Evolutionary conservation across 1,284 basidiomycete genomes (phyloP).

Genomic region (Exobasidium rhododendri): DNA sequence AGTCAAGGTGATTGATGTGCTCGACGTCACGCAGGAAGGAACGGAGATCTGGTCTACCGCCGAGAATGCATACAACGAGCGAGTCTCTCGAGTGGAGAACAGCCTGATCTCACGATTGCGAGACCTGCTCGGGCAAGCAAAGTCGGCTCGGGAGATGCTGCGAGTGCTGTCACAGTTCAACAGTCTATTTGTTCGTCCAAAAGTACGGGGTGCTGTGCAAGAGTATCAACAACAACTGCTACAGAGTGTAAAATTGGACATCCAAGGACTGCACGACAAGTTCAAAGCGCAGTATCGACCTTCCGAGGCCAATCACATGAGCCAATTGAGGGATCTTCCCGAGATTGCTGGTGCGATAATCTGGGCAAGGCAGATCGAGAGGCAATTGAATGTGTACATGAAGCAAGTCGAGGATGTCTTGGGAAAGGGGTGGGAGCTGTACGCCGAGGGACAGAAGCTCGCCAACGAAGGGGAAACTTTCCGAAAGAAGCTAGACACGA

Average conservation of each 20-base stretch:
- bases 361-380: constrained; percentile 97
- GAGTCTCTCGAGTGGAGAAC: constrained; percentile 94
- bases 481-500: constrained; percentile 90
- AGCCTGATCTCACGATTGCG: constrained; percentile 92
- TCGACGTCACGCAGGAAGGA: constrained; percentile 79
- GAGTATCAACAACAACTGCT: constrained; percentile 83
- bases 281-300: constrained; percentile 77
- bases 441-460: constrained; percentile 96
- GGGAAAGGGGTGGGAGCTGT: constrained; percentile 96
- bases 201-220: constrained; percentile 80
- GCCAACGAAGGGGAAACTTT: constrained; percentile 87
- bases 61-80: constrained; percentile 95
- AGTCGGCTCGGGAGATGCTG: constrained; percentile 99
- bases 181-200: constrained; percentile 93
- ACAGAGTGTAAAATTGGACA: constrained; percentile 82
- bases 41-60: constrained; percentile 98
- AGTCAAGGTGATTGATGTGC: constrained; percentile 89
- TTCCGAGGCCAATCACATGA: constrained; percentile 96
- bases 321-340: constrained; percentile 92
- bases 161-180: constrained; percentile 98
- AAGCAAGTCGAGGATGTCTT: constrained; percentile 99
- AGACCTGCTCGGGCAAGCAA: constrained; percentile 87
- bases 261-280: constrained; percentile 89
- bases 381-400: constrained; percentile 94
- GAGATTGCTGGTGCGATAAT: constrained; percentile 96